Base-by-base conservation (phyloP, 2,329 filamentous ascomycete genomes). In the Seiridium cupressi region DNA sequence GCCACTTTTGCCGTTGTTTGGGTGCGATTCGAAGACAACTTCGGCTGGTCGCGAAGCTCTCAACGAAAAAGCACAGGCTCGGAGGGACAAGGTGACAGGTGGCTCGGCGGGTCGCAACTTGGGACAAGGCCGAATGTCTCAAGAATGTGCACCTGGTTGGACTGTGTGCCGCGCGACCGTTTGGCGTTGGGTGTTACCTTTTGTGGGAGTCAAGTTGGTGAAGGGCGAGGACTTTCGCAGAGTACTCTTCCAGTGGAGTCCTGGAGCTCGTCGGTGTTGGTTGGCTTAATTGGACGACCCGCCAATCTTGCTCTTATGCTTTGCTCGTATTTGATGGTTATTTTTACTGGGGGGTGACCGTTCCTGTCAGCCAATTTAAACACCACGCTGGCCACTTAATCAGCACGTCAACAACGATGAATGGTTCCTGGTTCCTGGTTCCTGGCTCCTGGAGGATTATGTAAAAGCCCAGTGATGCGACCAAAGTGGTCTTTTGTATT, bases 1-100 rank as follows among this genome's bases (percentile, higher is more conserved):
- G 81, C 83, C 83, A 86, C 80, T 66, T 76, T 81, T 69, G 70
- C 55, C 48, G 74, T 26, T 47, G 18, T 58, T 31, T 26, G 32
- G 40, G 34, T 51, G 55, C 60, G 65, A 62, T 58, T 63, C 58
- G 53, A 64, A 49, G 55, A 58, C 55, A 44, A 44, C 55, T 49
- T 49, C 46, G 44, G 32, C 46, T 46, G 55, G 18, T 49, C 10
- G 44, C 55, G 55, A 58, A 59, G 48, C 31, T 47, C 36, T 35
- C 48, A 62, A 61, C 59, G 64, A 62, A 62, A 62, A 58, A 60
- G 62, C 34, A 35, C 49, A 38, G 49, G 32, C 58, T 59, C 51
- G 64, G 62, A 60, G 54, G 53, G 51, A 59, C 35, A 46, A 49
- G 42, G 31, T 44, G n/a, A 32, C 26, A 31, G 7, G 51, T 55